phyloP scores from a whole-genome alignment of 169 alveolate species.

The Plasmodium malariae region DNA sequence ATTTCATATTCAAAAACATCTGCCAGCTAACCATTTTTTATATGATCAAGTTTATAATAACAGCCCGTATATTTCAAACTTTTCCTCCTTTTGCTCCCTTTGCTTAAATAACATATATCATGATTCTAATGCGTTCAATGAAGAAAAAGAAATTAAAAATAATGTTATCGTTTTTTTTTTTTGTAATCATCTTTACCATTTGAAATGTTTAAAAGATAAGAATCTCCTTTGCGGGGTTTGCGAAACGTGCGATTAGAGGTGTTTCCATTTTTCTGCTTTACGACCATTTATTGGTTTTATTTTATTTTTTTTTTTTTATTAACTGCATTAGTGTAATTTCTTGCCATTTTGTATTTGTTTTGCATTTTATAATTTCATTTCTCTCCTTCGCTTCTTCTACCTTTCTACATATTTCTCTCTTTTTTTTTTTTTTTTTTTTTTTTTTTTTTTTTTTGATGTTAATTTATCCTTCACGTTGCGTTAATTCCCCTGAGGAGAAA shows the following conservation, averaged over 20 bases:
- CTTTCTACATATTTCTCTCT: too few relatives aligned
- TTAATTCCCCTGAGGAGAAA: too few relatives aligned
- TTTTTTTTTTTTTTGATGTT: too few relatives aligned
- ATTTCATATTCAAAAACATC: slow-evolving; percentile 2
- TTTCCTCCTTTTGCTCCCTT: slow-evolving; percentile 46
- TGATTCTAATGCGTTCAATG: background rate
- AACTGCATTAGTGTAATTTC: too few relatives aligned
- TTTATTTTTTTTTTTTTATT: background rate
- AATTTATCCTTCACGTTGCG: too few relatives aligned
- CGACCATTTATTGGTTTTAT: background rate
- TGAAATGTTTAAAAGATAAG: slow-evolving; percentile 19
- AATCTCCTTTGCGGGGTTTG: slow-evolving; percentile 6
- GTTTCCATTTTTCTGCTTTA: background rate
- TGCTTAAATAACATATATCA: slow-evolving; percentile 44
- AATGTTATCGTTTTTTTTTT: slow-evolving; percentile 46
- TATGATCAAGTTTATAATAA: slow-evolving; percentile 37
- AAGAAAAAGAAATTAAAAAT: background rate
- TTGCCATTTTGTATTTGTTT: too few relatives aligned
- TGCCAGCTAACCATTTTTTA: slow-evolving; percentile 21
- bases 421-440: too few relatives aligned
- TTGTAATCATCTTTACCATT: slow-evolving; percentile 69
- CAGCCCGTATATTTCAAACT: slow-evolving; percentile 14
- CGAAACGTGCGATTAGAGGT: too few relatives aligned
- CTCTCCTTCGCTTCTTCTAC: too few relatives aligned
- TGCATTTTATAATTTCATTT: too few relatives aligned